These are phyloP conservation scores for Penicillium sp. DNA, from an alignment of 2,329 filamentous ascomycete genomes.

Conservation along the genomic window DNA sequence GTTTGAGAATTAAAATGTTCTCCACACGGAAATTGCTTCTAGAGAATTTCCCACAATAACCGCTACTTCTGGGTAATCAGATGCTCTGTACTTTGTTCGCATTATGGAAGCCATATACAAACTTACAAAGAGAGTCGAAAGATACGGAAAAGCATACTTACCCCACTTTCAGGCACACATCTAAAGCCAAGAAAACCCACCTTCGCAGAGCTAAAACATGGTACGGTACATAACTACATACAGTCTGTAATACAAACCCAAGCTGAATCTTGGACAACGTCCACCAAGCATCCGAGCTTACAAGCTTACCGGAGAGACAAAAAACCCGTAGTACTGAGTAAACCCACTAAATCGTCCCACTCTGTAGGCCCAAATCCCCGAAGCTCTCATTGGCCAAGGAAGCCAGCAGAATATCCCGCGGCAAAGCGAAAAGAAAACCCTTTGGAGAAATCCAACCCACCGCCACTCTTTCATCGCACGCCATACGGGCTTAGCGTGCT, in stretches of 20 bases:
- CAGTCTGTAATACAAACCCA: not conserved
- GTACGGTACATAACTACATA: too few relatives aligned
- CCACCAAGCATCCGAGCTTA: not conserved
- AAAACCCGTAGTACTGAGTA: not conserved
- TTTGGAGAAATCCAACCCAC: constrained; percentile 1
- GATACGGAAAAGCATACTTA: not conserved
- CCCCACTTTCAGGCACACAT: constrained; percentile 1
- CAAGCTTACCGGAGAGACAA: not conserved
- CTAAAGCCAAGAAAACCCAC: not conserved
- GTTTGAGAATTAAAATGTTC: not conserved
- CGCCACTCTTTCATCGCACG: constrained; percentile 4
- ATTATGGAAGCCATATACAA: not conserved
- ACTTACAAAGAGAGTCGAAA: not conserved
- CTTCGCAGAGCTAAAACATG: not conserved
- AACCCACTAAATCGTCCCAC: not conserved
- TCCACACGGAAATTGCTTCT: not conserved
- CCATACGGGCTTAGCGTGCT: constrained; percentile 4
- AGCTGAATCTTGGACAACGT: not conserved
- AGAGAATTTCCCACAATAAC: not conserved
- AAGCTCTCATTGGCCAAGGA: constrained; percentile 10
- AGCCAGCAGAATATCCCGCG: constrained; percentile 13
- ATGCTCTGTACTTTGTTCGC: not conserved
- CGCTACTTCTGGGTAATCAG: too few relatives aligned
- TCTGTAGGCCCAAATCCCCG: not conserved
- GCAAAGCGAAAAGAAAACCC: constrained; percentile 1